Evolutionary conservation across 768 basidiomycete genomes (phyloP).

Genomic region (Pholiota conissans): DNA sequence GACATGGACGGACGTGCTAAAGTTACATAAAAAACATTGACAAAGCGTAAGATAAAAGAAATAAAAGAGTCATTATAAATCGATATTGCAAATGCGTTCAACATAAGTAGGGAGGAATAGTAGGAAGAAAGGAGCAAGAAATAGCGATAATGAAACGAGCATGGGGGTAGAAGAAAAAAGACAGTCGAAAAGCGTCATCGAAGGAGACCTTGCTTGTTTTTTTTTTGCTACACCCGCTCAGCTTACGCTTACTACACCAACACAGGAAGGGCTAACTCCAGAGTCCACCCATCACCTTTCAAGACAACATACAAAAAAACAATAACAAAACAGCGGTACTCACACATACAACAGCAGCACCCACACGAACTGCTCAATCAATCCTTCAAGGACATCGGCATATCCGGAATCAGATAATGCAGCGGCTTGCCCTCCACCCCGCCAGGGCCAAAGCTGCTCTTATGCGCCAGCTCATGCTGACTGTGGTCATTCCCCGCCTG

Average conservation of each 20-base stretch:
- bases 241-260: too few relatives aligned
- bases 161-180: neutral
- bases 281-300: neutral
- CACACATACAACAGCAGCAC: neutral
- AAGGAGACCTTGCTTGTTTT: too few relatives aligned
- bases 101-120: too few relatives aligned
- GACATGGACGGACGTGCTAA: too few relatives aligned
- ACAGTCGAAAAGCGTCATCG: too few relatives aligned
- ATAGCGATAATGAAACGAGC: neutral
- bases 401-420: slow-evolving; percentile 62
- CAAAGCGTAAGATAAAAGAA: too few relatives aligned
- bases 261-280: neutral
- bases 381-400: slow-evolving; percentile 36
- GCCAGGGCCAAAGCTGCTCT: slow-evolving; percentile 44
- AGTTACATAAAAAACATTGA: too few relatives aligned
- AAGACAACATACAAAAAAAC: too few relatives aligned
- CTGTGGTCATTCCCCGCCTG: slow-evolving; percentile 16
- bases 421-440: slow-evolving; percentile 39
- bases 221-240: too few relatives aligned
- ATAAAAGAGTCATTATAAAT: neutral
- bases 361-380: slow-evolving; percentile 15
- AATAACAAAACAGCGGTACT: too few relatives aligned
- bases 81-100: neutral
- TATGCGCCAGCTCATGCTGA: slow-evolving; percentile 32
- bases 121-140: neutral